Conservation (phyloP, 495 filamentous ascomycete species). For the Hypoxylon perforatum region DNA sequence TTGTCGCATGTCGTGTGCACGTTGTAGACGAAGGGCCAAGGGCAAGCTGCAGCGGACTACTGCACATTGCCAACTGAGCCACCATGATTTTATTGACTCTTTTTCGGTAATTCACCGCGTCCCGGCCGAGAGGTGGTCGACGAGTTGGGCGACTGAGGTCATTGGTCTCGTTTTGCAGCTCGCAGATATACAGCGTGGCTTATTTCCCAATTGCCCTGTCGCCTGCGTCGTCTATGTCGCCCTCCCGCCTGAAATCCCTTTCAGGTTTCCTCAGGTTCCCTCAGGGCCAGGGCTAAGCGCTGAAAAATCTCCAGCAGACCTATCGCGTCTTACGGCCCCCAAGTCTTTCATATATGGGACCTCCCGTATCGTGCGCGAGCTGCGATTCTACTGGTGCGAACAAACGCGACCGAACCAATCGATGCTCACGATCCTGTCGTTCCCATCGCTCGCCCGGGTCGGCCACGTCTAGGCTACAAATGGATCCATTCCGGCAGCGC, state of each 20-base stretch:
- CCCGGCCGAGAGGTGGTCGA: not conserved
- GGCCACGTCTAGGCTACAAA: slow-evolving; percentile 8
- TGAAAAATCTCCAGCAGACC: slow-evolving; percentile 9
- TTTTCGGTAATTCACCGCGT: slow-evolving; percentile 32
- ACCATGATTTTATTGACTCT: slow-evolving; percentile 12
- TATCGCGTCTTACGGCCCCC: slow-evolving; percentile 31
- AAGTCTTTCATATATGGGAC: not conserved
- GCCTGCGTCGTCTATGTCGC: not conserved
- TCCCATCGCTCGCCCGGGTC: slow-evolving; percentile 13
- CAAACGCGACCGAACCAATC: slow-evolving; percentile 17
- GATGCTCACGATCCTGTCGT: not conserved
- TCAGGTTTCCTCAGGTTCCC: not conserved
- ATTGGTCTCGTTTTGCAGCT: not conserved
- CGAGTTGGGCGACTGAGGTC: too few relatives aligned
- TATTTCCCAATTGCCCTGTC: not conserved
- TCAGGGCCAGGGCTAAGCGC: slow-evolving; percentile 26
- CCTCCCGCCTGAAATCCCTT: not conserved
- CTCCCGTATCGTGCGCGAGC: not conserved
- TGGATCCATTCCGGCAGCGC: slow-evolving; percentile 5
- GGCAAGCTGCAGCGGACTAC: slow-evolving; percentile 13
- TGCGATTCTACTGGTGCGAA: not conserved
- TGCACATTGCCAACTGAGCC: slow-evolving; percentile 32
- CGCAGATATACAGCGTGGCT: not conserved
- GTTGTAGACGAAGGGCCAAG: too few relatives aligned
- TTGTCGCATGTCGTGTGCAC: too few relatives aligned